These are phyloP conservation scores for Neoboletus brunneissimus DNA, from an alignment of 768 basidiomycete species.

Conservation along the genomic window DNA sequence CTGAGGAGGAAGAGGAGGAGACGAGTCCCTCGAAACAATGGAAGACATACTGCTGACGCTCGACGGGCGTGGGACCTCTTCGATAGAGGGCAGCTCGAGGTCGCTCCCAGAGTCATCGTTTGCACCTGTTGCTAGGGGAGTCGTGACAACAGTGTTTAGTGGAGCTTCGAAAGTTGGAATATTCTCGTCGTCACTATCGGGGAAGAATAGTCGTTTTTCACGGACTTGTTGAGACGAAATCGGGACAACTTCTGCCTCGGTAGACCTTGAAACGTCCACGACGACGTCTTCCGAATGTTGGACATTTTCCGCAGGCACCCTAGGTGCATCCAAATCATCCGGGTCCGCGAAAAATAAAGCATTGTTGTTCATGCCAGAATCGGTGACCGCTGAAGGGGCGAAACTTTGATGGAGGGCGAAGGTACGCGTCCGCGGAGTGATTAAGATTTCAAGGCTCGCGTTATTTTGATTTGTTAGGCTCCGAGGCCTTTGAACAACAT, in stretches of 20 bases:
- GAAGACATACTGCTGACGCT: conserved; percentile 42
- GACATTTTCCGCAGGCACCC: not conserved
- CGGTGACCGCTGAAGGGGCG: not conserved
- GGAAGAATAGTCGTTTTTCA: conserved; percentile 38
- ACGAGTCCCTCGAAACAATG: conserved; percentile 23
- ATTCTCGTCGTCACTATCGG: conserved; percentile 44
- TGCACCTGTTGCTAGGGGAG: conserved; percentile 37
- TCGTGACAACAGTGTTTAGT: not conserved
- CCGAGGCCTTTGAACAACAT: conserved; percentile 1
- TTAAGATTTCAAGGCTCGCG: no score
- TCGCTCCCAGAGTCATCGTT: conserved; percentile 31
- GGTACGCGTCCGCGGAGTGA: conserved; percentile 5
- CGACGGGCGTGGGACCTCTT: conserved; percentile 37
- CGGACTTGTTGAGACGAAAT: conserved; percentile 13
- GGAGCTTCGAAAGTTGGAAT: conserved; percentile 13
- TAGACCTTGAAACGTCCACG: not conserved
- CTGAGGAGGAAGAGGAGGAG: conserved; percentile 25
- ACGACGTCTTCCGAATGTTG: conserved; percentile 8
- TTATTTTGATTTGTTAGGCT: conserved; percentile 28
- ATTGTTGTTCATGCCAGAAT: conserved; percentile 11
- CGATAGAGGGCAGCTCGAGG: conserved; percentile 33
- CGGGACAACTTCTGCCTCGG: not conserved
- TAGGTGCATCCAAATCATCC: conserved; percentile 43
- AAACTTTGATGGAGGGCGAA: not conserved
- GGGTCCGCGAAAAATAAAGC: conserved; percentile 61